A percentile compares a stretch with the other conserved stretches of the same genome.
phyloP scores from a whole-genome alignment of 129 eudicot species.

The Logfia minima region DNA sequence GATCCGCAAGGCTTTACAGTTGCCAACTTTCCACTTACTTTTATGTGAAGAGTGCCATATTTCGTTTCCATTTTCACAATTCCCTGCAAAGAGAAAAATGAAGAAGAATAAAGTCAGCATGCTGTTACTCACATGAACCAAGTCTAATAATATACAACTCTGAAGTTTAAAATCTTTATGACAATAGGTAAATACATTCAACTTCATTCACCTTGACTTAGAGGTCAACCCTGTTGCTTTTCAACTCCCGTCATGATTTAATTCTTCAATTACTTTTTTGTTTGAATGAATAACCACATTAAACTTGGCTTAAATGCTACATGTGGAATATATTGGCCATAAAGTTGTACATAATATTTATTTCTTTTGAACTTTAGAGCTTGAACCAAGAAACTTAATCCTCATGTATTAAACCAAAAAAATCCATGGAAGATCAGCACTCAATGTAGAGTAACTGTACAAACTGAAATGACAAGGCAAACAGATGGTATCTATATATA shows the following conservation, averaged over 20 bases:
- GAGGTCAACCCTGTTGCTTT: neutral
- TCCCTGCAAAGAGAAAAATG: slow-evolving; percentile 53
- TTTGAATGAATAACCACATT: too few species aligned
- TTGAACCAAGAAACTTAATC: neutral
- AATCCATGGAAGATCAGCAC: neutral
- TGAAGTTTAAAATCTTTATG: slow-evolving; percentile 2
- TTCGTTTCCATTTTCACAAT: slow-evolving; percentile 79
- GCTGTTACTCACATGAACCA: neutral
- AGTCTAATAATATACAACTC: slow-evolving; percentile 14
- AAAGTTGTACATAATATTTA: neutral
- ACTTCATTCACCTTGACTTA: neutral
- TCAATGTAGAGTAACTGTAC: neutral
- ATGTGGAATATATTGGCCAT: neutral
- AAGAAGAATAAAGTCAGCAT: slow-evolving; percentile 6
- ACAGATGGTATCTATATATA: neutral
- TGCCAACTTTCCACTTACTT: slow-evolving; percentile 46
- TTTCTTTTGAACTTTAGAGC: neutral
- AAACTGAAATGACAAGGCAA: neutral
- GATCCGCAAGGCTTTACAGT: slow-evolving; percentile 5
- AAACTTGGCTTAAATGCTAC: neutral
- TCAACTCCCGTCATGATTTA: too few species aligned
- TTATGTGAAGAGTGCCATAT: slow-evolving; percentile 71
- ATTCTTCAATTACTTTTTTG: too few species aligned
- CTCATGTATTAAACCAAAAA: neutral
- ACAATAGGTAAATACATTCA: neutral